phyloP scores from a whole-genome alignment of 306 rosid species.

The Vigna hirtella region DNA sequence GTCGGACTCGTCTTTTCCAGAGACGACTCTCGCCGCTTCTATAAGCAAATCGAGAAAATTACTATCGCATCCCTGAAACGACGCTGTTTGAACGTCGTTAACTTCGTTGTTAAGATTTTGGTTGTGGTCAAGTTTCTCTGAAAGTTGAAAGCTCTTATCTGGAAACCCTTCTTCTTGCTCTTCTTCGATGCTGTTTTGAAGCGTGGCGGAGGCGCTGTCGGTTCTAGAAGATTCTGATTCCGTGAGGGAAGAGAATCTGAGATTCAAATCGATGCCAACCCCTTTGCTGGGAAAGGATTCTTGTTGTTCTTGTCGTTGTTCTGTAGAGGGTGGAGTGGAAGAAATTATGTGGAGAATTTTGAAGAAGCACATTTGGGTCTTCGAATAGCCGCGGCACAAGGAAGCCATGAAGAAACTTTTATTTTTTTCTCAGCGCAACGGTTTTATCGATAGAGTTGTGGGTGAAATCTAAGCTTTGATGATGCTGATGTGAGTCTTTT shows the following conservation, averaged over 20 bases:
- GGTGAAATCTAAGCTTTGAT: neutral
- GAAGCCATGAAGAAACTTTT: slow-evolving; percentile 45
- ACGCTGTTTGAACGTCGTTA: slow-evolving; percentile 19
- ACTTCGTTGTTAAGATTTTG: neutral
- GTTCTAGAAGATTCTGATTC: slow-evolving; percentile 37
- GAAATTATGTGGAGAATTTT: slow-evolving; percentile 60
- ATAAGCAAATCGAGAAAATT: slow-evolving; percentile 54
- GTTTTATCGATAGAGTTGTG: neutral
- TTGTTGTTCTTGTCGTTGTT: neutral
- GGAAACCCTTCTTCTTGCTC: neutral
- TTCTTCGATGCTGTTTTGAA: neutral
- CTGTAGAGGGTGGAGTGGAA: slow-evolving; percentile 40
- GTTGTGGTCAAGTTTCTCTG: neutral
- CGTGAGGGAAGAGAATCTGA: slow-evolving; percentile 21
- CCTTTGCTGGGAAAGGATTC: slow-evolving; percentile 3
- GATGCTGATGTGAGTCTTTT: neutral
- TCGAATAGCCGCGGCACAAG: slow-evolving; percentile 46
- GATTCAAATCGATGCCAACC: slow-evolving; percentile 50
- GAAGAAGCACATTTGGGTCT: slow-evolving; percentile 58
- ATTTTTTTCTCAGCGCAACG: neutral
- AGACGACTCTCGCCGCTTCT: slow-evolving; percentile 57
- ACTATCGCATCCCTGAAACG: slow-evolving; percentile 23
- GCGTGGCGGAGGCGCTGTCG: neutral
- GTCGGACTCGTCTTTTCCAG: slow-evolving; percentile 44
- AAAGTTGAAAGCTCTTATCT: neutral